Percentiles rank a stretch among this genome's conserved stretches.
Conservation (phyloP, 1,139 yeast species). For the Trichomonascaceae sp. region DNA sequence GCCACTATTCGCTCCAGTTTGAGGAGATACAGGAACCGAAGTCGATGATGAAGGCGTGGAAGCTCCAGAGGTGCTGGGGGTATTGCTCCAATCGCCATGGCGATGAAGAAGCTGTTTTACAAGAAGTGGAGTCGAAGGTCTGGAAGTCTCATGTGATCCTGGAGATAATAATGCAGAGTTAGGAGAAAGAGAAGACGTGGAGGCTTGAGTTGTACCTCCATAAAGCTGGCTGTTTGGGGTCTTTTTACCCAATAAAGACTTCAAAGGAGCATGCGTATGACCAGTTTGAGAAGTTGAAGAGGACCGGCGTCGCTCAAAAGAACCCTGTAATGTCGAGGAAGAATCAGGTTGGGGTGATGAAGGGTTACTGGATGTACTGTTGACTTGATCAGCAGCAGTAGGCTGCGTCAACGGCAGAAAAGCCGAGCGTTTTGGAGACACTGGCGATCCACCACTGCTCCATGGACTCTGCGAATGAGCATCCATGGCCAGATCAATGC, state of each 20-base stretch:
- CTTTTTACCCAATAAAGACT: constrained; percentile 5
- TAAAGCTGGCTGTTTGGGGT: constrained; percentile 4
- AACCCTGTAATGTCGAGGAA: constrained; percentile 2
- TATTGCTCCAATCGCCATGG: not conserved
- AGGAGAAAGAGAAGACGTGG: constrained; percentile 6
- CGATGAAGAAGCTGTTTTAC: not conserved
- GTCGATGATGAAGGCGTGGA: not conserved
- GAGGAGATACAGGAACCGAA: not conserved
- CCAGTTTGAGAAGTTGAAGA: constrained; percentile 4
- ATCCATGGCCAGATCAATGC: not conserved
- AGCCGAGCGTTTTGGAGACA: not conserved
- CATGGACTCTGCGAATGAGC: not conserved
- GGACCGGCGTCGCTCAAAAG: not conserved
- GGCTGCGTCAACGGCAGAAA: constrained; percentile 3
- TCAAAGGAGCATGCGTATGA: constrained; percentile 18
- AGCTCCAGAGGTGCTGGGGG: not conserved
- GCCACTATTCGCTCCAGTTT: not conserved
- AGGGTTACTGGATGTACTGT: not conserved
- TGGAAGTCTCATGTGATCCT: not conserved
- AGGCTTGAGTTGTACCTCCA: constrained; percentile 3
- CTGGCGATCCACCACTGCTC: not conserved
- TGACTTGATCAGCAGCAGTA: constrained; percentile 1
- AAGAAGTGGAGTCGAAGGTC: not conserved
- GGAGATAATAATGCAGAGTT: not conserved
- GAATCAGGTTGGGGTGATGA: constrained; percentile 6